A percentile compares a stretch with the other conserved stretches of the same genome.
Conservation (phyloP, 2,329 filamentous ascomycete species). For the Aspergillus proliferans region DNA sequence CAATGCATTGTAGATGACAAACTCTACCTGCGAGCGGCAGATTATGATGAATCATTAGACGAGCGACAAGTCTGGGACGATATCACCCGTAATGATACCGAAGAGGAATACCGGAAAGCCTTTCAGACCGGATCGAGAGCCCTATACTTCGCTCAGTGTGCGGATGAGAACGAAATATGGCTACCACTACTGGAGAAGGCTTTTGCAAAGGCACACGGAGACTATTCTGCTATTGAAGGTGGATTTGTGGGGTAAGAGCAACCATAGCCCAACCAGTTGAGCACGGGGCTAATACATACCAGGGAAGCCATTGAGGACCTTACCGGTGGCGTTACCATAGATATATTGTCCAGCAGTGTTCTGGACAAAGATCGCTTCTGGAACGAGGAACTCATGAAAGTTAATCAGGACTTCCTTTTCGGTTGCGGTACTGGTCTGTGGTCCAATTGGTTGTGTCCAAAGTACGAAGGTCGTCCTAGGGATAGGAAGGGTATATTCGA, state of each 20-base stretch:
- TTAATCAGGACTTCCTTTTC: slow-evolving; percentile 67
- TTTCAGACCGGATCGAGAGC: slow-evolving; percentile 72
- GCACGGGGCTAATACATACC: background rate
- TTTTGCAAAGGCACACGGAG: slow-evolving; percentile 77
- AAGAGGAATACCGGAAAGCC: slow-evolving; percentile 62
- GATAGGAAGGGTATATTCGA: slow-evolving; percentile 40
- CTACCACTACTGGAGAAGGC: slow-evolving; percentile 74
- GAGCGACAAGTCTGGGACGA: slow-evolving; percentile 69
- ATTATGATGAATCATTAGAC: slow-evolving; percentile 72
- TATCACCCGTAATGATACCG: slow-evolving; percentile 66
- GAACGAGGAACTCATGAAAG: slow-evolving; percentile 71
- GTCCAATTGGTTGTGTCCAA: slow-evolving; percentile 38
- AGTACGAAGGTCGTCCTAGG: slow-evolving; percentile 27
- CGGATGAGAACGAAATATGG: slow-evolving; percentile 75
- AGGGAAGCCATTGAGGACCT: slow-evolving; percentile 55
- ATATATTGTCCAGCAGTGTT: slow-evolving; percentile 42
- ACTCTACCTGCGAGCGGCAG: slow-evolving; percentile 73
- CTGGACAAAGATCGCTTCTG: slow-evolving; percentile 72
- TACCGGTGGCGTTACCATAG: slow-evolving; percentile 47
- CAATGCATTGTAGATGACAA: slow-evolving; percentile 90
- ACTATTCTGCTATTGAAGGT: slow-evolving; percentile 68
- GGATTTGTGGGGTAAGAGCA: slow-evolving; percentile 58
- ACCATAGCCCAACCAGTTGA: background rate
- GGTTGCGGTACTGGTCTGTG: slow-evolving; percentile 43
- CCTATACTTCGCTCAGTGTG: slow-evolving; percentile 71